phyloP scores from a whole-genome alignment of 352 stramenopile species.

The Elongisporangium undulatum region DNA sequence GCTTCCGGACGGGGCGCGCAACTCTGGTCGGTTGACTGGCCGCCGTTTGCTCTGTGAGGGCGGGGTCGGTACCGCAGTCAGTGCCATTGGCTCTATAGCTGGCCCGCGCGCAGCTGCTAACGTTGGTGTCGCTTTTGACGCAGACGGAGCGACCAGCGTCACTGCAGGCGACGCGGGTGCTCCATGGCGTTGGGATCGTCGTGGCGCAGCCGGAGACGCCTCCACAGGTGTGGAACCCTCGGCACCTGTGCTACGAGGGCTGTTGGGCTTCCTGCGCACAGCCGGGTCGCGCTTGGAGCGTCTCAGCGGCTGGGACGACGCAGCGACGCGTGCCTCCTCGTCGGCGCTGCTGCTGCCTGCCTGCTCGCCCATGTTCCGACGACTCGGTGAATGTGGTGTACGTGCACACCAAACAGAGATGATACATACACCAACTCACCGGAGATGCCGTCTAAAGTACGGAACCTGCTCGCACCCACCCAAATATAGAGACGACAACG shows the following conservation, averaged over 20 bases:
- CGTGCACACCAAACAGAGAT: background rate
- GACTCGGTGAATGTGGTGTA: background rate
- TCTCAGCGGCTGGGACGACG: slow-evolving; percentile 11
- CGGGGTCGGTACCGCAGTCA: slow-evolving; percentile 2
- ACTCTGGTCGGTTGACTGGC: background rate
- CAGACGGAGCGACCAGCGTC: slow-evolving; percentile 5
- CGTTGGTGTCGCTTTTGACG: slow-evolving; percentile 1
- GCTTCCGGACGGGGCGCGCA: background rate
- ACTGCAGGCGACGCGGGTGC: background rate
- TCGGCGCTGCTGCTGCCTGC: background rate
- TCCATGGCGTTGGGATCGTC: slow-evolving; percentile 19
- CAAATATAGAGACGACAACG: slow-evolving; percentile 1
- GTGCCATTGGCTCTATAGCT: slow-evolving; percentile 6
- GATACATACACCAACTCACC: background rate
- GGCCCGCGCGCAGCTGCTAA: slow-evolving; percentile 8
- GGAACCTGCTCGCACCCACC: background rate
- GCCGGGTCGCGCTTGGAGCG: slow-evolving; percentile 34
- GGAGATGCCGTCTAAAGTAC: background rate
- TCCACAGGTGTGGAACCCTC: background rate
- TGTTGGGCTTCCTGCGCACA: slow-evolving; percentile 12
- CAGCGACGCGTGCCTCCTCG: background rate
- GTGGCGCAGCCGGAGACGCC: slow-evolving; percentile 1
- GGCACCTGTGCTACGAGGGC: slow-evolving; percentile 4
- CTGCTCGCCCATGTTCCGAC: slow-evolving; percentile 1
- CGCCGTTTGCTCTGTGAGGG: slow-evolving; percentile 1